phyloP scores from a whole-genome alignment of 2,329 filamentous ascomycete genomes.

The Alternaria novae-zelandiae region DNA sequence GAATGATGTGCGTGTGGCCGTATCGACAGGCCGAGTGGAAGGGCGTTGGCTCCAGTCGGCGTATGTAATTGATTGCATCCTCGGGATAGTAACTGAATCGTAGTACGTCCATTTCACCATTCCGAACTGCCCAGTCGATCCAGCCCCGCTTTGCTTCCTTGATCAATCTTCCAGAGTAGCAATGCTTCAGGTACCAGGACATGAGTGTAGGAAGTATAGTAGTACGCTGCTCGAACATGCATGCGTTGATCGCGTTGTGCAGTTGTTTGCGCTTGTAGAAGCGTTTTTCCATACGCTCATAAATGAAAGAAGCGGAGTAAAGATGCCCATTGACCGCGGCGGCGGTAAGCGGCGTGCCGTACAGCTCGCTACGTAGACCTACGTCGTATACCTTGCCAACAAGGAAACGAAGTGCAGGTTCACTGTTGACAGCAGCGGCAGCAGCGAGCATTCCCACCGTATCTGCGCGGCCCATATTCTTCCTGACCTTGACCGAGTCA shows the following conservation, averaged over 20 bases:
- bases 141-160: not conserved
- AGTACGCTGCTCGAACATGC: not conserved
- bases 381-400: not conserved
- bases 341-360: not conserved
- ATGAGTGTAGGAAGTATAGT: not conserved
- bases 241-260: not conserved
- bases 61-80: not conserved
- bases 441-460: not conserved
- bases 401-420: not conserved
- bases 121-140: not conserved
- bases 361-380: not conserved
- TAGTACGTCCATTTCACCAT: not conserved
- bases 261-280: not conserved
- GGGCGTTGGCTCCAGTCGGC: not conserved
- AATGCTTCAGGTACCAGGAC: not conserved
- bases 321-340: not conserved
- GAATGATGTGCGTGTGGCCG: not conserved
- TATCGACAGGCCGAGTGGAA: not conserved
- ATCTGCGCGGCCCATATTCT: not conserved
- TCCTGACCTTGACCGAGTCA: not conserved
- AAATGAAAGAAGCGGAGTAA: not conserved
- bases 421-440: not conserved
- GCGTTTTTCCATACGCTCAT: not conserved
- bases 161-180: not conserved
- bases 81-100: not conserved